Conservation (phyloP, 371 early-diverging fungal species). For the Mortierella sp. region DNA sequence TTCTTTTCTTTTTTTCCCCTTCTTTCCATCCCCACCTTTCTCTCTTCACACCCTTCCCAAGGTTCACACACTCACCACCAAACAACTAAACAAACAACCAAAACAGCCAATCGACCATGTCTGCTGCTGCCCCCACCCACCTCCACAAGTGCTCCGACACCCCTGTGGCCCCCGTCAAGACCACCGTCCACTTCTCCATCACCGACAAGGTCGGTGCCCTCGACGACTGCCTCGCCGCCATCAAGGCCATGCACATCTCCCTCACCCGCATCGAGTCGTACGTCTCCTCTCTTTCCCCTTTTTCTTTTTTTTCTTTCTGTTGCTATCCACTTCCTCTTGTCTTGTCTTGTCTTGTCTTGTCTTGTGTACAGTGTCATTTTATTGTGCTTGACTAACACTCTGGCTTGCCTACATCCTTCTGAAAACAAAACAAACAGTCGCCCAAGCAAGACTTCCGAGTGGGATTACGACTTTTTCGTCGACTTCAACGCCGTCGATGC, state of each 20-base stretch:
- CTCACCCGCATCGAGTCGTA: constrained; percentile 95
- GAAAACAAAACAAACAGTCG: constrained; percentile 62
- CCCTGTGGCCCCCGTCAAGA: constrained; percentile 39
- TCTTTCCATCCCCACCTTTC: not conserved
- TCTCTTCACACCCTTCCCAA: not conserved
- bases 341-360: not conserved
- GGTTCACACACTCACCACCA: not conserved
- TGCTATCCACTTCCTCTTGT: not conserved
- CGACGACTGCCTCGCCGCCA: constrained; percentile 83
- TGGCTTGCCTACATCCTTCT: not conserved
- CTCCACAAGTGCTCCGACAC: constrained; percentile 51
- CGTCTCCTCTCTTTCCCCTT: constrained; percentile 15
- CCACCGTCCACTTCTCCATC: constrained; percentile 82
- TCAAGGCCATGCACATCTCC: constrained; percentile 83
- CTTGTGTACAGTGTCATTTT: too few relatives aligned
- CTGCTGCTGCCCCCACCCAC: constrained; percentile 28
- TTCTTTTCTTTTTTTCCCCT: not conserved
- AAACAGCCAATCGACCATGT: constrained; percentile 16
- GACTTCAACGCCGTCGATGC: constrained; percentile 80
- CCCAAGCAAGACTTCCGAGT: constrained; percentile 82
- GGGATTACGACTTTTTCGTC: constrained; percentile 94
- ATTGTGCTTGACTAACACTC: not conserved
- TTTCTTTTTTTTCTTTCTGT: not conserved
- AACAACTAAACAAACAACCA: not conserved
- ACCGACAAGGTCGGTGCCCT: constrained; percentile 89